Conservation (phyloP, 2,329 filamentous ascomycete species). For the Sporothrix protearum region DNA sequence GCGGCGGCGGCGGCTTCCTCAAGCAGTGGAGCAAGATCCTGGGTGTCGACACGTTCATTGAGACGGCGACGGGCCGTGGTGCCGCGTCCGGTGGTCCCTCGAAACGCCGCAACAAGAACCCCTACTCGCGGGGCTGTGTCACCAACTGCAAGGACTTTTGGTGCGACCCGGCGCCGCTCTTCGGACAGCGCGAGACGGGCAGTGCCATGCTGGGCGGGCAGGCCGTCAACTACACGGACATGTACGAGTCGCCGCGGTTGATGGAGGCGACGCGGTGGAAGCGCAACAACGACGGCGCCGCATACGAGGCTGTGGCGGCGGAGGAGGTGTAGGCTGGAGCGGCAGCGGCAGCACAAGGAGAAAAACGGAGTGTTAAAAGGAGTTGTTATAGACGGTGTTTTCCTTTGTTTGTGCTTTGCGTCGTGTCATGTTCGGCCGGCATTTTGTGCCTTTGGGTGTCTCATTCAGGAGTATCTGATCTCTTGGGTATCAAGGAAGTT, state of each 20-base stretch:
- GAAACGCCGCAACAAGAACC: constrained; percentile 61
- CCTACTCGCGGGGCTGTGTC: constrained; percentile 78
- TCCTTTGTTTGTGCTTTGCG: not conserved
- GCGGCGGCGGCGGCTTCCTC: constrained; percentile 56
- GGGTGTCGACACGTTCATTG: constrained; percentile 89
- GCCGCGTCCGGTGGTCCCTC: constrained; percentile 55
- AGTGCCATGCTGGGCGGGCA: constrained; percentile 73
- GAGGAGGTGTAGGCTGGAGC: constrained; percentile 42
- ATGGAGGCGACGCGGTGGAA: constrained; percentile 49
- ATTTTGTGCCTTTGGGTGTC: constrained; percentile 14
- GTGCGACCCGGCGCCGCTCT: constrained; percentile 82
- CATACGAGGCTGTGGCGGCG: constrained; percentile 61
- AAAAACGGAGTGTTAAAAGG: not conserved
- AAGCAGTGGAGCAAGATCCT: constrained; percentile 79
- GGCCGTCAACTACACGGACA: constrained; percentile 76
- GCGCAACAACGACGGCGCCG: constrained; percentile 48
- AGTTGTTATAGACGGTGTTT: not conserved
- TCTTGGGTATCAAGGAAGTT: constrained; percentile 12
- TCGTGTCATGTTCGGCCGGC: not conserved
- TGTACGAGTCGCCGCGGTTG: constrained; percentile 79
- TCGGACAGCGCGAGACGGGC: constrained; percentile 70
- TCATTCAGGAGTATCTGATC: not conserved
- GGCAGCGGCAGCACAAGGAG: no score
- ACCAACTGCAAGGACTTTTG: constrained; percentile 95
- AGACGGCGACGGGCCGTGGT: constrained; percentile 80